phyloP scores from a whole-genome alignment of 2,329 filamentous ascomycete genomes.

The Microdochium bolleyi region DNA sequence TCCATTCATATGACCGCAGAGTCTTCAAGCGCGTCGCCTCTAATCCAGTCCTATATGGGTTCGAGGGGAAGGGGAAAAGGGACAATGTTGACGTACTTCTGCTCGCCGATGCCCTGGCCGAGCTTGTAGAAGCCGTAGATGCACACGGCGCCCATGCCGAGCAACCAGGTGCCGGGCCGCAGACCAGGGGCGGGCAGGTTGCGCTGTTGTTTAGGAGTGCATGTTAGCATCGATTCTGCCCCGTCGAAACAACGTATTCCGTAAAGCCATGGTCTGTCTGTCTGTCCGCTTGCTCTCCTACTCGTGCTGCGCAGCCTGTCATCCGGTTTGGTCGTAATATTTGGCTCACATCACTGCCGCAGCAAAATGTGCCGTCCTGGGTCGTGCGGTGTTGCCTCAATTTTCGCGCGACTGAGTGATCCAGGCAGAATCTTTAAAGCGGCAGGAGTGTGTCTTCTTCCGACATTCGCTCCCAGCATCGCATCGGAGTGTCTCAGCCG shows the following conservation, averaged over 20 bases:
- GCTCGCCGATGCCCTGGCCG: slow-evolving; percentile 76
- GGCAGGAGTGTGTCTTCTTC: too few species aligned
- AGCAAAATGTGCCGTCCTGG: too few species aligned
- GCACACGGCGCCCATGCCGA: slow-evolving; percentile 72
- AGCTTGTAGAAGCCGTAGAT: slow-evolving; percentile 85
- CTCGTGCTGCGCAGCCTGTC: too few species aligned
- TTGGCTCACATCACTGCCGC: too few species aligned
- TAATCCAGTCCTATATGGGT: too few species aligned
- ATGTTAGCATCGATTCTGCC: neutral
- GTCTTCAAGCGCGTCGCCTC: too few species aligned
- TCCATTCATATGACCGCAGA: too few species aligned
- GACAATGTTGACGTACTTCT: slow-evolving; percentile 58
- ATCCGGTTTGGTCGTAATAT: too few species aligned
- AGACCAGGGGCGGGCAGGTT: slow-evolving; percentile 91
- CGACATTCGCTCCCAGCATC: too few species aligned
- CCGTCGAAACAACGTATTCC: neutral
- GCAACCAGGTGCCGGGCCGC: slow-evolving; percentile 70
- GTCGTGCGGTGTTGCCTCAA: too few species aligned
- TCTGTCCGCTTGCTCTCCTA: neutral
- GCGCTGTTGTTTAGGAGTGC: slow-evolving; percentile 43
- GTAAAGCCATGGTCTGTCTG: neutral
- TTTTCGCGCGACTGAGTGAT: too few species aligned
- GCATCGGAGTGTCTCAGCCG: neutral
- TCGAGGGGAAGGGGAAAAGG: neutral
- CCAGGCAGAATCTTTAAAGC: too few species aligned